A percentile compares a stretch with the other conserved stretches of the same genome.
Evolutionary conservation across 2,329 filamentous ascomycete genomes (phyloP).

Genomic region (Sporothrix sp.): DNA sequence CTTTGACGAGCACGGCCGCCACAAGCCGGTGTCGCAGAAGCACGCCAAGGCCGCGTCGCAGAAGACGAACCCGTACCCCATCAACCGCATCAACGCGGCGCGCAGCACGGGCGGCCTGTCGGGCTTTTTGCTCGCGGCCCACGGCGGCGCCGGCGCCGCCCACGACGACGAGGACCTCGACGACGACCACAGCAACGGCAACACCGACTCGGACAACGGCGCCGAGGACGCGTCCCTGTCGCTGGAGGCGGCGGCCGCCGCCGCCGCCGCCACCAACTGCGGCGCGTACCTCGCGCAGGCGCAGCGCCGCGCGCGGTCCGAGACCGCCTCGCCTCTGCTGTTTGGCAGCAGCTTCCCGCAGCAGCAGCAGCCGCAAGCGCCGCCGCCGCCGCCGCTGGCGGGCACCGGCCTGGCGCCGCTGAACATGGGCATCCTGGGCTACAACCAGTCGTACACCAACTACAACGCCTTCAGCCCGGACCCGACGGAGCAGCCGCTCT

Average conservation of each 20-base stretch:
- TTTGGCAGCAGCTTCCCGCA: conserved; percentile 28
- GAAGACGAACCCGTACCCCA: conserved; percentile 52
- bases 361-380: conserved; percentile 28
- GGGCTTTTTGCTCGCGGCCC: conserved; percentile 19
- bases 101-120: conserved; percentile 42
- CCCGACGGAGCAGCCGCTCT: conserved; percentile 47
- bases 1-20: conserved; percentile 55
- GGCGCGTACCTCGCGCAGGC: conserved; percentile 13
- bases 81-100: conserved; percentile 49
- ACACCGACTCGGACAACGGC: conserved; percentile 14
- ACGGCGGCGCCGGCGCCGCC: conserved; percentile 21
- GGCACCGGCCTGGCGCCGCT: conserved; percentile 49
- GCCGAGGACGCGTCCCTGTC: conserved; percentile 7
- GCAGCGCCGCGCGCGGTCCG: conserved; percentile 49
- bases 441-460: conserved; percentile 34
- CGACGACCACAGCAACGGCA: conserved; percentile 18
- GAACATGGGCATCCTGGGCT: conserved; percentile 48
- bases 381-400: conserved; percentile 49
- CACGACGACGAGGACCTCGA: conserved; percentile 27
- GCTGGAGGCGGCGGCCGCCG: conserved; percentile 18
- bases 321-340: conserved; percentile 50
- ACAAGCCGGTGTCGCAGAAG: conserved; percentile 50
- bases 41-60: conserved; percentile 49
- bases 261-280: conserved; percentile 27
- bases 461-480: conserved; percentile 36